These are phyloP conservation scores for Metschnikowia baotianmanensis DNA, from an alignment of 805 yeast genomes.

Conservation along the genomic window DNA sequence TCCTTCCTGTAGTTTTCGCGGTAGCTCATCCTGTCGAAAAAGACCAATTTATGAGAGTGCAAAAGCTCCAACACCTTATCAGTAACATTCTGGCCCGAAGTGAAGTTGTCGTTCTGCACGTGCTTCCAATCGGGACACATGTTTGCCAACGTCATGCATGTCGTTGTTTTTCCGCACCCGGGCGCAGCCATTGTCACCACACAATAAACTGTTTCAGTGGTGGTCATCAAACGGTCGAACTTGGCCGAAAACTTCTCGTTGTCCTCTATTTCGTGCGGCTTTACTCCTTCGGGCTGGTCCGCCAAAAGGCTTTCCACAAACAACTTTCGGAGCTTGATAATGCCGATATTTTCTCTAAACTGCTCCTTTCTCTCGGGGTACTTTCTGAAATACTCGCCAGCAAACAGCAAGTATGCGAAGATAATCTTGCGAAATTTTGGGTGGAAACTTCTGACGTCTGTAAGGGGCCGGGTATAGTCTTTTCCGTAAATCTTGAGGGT, in stretches of 20 bases:
- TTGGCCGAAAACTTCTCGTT: slow-evolving; percentile 21
- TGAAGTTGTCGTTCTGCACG: slow-evolving; percentile 77
- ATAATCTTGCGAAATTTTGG: slow-evolving; percentile 57
- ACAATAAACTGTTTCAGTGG: slow-evolving; percentile 44
- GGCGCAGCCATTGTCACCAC: slow-evolving; percentile 83
- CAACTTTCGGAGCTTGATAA: slow-evolving; percentile 65
- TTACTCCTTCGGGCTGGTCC: slow-evolving; percentile 50
- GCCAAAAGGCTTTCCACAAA: slow-evolving; percentile 54
- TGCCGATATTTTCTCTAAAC: slow-evolving; percentile 61
- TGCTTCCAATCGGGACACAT: slow-evolving; percentile 67
- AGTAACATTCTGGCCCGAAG: slow-evolving; percentile 47
- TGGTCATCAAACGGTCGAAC: slow-evolving; percentile 13
- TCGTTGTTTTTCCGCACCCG: slow-evolving; percentile 94
- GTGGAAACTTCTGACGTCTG: slow-evolving; percentile 30
- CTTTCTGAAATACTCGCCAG: slow-evolving; percentile 49
- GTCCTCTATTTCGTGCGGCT: slow-evolving; percentile 51
- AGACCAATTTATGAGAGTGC: slow-evolving; percentile 46
- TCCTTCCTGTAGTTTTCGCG: slow-evolving; percentile 64
- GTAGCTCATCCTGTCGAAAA: slow-evolving; percentile 84
- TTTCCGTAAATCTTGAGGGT: slow-evolving; percentile 56
- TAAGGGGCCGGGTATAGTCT: slow-evolving; percentile 24
- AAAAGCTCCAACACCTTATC: slow-evolving; percentile 41
- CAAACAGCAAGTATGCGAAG: slow-evolving; percentile 66
- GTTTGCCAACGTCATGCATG: slow-evolving; percentile 54
- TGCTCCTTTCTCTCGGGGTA: slow-evolving; percentile 46